A percentile compares a stretch with the other conserved stretches of the same genome.
Evolutionary conservation across 2,329 filamentous ascomycete genomes (phyloP).

Genomic region (Curvularia eragrostidis): DNA sequence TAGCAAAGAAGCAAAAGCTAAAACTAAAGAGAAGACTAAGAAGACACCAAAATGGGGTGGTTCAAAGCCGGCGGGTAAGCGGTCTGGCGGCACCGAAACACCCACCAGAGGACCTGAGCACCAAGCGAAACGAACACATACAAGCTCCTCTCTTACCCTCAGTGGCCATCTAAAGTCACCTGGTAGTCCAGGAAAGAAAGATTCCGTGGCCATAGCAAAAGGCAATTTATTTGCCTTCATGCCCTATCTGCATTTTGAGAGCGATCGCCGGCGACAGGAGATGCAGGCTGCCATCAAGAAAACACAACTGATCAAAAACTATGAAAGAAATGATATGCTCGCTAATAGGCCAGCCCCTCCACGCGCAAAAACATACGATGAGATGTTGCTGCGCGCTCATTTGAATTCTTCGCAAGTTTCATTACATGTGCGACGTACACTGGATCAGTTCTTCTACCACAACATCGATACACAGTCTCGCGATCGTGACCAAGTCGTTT

Average conservation of each 20-base stretch:
- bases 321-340: slow-evolving; percentile 24
- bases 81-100: slow-evolving; percentile 38
- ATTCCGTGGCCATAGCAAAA: slow-evolving; percentile 41
- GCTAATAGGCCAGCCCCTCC: slow-evolving; percentile 28
- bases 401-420: slow-evolving; percentile 54
- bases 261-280: slow-evolving; percentile 59
- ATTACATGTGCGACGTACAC: slow-evolving; percentile 66
- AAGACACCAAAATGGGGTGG: slow-evolving; percentile 42
- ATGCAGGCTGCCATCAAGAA: slow-evolving; percentile 63
- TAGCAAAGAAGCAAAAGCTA: slow-evolving; percentile 35
- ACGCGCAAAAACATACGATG: slow-evolving; percentile 49
- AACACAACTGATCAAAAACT: slow-evolving; percentile 37
- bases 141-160: slow-evolving; percentile 32
- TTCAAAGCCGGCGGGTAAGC: slow-evolving; percentile 31
- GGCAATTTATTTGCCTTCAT: slow-evolving; percentile 60
- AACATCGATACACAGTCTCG: slow-evolving; percentile 66
- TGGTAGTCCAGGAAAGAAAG: slow-evolving; percentile 46
- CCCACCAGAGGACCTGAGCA: slow-evolving; percentile 35
- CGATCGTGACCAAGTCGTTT: slow-evolving; percentile 70
- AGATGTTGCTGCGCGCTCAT: slow-evolving; percentile 59
- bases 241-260: slow-evolving; percentile 72
- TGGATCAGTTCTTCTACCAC: slow-evolving; percentile 72
- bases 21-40: slow-evolving; percentile 43
- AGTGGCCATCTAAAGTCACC: slow-evolving; percentile 43
- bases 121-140: slow-evolving; percentile 29